phyloP scores from a whole-genome alignment of 495 filamentous ascomycete species.

The Tuber magnatum region DNA sequence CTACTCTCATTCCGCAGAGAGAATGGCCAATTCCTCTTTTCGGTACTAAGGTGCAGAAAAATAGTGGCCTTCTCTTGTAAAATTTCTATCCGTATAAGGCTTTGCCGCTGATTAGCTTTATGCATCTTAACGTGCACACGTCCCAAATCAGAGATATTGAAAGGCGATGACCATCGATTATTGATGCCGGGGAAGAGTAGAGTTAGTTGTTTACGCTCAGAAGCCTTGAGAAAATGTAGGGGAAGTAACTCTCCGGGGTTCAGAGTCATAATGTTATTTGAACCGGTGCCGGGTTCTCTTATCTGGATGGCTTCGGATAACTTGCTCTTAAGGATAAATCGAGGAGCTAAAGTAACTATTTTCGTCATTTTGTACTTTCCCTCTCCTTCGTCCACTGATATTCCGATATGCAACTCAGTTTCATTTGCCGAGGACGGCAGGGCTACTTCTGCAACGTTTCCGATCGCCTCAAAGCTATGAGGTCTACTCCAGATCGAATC shows the following conservation, averaged over 20 bases:
- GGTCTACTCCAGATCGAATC: conserved; percentile 93
- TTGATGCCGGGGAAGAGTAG: conserved; percentile 91
- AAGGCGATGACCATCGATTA: conserved; percentile 96
- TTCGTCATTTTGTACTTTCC: conserved; percentile 98
- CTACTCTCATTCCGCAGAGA: conserved; percentile 98
- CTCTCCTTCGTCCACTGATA: conserved; percentile 80
- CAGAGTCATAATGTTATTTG: conserved; percentile 68
- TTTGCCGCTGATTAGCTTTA: conserved; percentile 79
- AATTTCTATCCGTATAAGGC: conserved; percentile 77
- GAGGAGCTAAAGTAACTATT: conserved; percentile 83
- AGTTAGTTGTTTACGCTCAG: conserved; percentile 75
- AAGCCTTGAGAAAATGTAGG: conserved; percentile 75
- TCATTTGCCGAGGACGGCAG: conserved; percentile 59
- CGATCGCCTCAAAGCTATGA: conserved; percentile 97
- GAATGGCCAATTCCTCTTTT: conserved; percentile 93
- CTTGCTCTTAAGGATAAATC: conserved; percentile 91
- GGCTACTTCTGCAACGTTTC: conserved; percentile 76
- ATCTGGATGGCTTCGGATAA: conserved; percentile 79
- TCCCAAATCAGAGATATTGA: conserved; percentile 91
- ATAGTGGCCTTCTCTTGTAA: conserved; percentile 87
- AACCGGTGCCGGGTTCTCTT: conserved; percentile 69
- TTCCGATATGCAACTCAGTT: conserved; percentile 80
- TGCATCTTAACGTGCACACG: conserved; percentile 89
- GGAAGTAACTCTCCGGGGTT: conserved; percentile 70
- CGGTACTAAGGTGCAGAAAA: conserved; percentile 81